Base-by-base conservation (phyloP, 1,139 yeast species). In the Geotrichum fermentans region DNA sequence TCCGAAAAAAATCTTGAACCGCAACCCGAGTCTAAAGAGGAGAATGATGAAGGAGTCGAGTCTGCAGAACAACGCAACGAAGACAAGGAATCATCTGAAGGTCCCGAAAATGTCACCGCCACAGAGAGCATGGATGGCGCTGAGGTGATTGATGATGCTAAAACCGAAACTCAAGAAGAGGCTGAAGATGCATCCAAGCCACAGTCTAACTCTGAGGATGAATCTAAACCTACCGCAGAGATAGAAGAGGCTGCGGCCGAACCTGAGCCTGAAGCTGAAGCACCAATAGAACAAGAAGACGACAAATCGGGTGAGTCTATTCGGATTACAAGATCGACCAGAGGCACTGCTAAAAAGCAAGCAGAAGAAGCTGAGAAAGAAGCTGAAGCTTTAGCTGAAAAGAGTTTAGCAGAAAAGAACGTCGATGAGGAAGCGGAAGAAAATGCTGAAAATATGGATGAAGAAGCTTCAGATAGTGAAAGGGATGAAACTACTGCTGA, bases 121-220 rank as follows among this genome's bases (percentile, higher is more conserved):
- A n/a, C n/a, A n/a, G n/a, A n/a, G n/a, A n/a, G n/a, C n/a, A n/a
- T n/a, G n/a, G n/a, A n/a, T n/a, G n/a, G n/a, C n/a, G n/a, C n/a
- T n/a, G n/a, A n/a, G n/a, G n/a, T n/a, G n/a, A n/a, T n/a, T n/a
- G n/a, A n/a, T n/a, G n/a, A n/a, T n/a, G n/a, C n/a, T n/a, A n/a
- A n/a, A n/a, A n/a, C n/a, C n/a, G 42, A 42, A 22, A 43, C 21
- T 1, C 44, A 43, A 13, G 47, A 34, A 10, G 35, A 11, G 14
- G 40, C 18, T n/a, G 20, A 33, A n/a, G 40, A 37, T n/a, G 45
- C 33, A 2, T 3, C 4, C 21, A 42, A 32, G 28, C 28, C 39
- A n/a, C n/a, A n/a, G n/a, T n/a, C n/a, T n/a, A n/a, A n/a, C n/a
- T 14, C 38, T 16, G 38, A 34, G 38, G 20, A 17, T 13, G 20